Base-by-base conservation (phyloP, 208 protist genomes). In the Trypanosoma mega region DNA sequence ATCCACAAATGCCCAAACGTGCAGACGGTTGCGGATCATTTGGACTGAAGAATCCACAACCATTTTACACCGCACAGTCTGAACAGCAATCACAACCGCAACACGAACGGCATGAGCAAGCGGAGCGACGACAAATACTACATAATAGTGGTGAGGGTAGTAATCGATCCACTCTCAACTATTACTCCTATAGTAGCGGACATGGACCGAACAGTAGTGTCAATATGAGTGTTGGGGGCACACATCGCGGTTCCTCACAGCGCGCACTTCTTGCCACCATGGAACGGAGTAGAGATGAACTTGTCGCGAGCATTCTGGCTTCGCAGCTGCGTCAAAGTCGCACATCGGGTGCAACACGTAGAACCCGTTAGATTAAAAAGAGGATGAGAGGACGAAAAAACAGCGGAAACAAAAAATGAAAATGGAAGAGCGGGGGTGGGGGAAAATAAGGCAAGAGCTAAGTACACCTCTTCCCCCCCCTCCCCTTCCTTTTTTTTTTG, bases 31-130 rank as follows among this genome's bases (percentile, higher is more conserved):
- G 21, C 31, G 41, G 20, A 20, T 3, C 9, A 8, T 30, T 36
- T 6, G 27, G 47, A 26, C 34, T 65, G 7, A 65, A 65, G 29
- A 52, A 57, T 51, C 49, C 39, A 12, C 60, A 58, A 44, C 50
- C 60, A 9, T 67, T 67, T 51, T 67, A 67, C 21, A 67, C 60
- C 16, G 49, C 60, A 9, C 16, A 18, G 5, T 43, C 50, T 16
- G 27, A 48, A 18, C 48, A 37, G 26, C 0, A 9, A 34, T 27
- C 14, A 34, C 6, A 49, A 24, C 36, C 31, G 34, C 59, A 56
- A 14, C 27, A 46, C 33, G 5, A 48, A 2, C n/a, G n/a, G n/a
- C n/a, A n/a, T n/a, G n/a, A n/a, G n/a, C n/a, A n/a, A n/a, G n/a
- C n/a, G n/a, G n/a, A n/a, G n/a, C n/a, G n/a, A n/a, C n/a, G n/a